Evolutionary conservation across 768 basidiomycete species (phyloP).

Genomic region (Suillus tomentosus): DNA sequence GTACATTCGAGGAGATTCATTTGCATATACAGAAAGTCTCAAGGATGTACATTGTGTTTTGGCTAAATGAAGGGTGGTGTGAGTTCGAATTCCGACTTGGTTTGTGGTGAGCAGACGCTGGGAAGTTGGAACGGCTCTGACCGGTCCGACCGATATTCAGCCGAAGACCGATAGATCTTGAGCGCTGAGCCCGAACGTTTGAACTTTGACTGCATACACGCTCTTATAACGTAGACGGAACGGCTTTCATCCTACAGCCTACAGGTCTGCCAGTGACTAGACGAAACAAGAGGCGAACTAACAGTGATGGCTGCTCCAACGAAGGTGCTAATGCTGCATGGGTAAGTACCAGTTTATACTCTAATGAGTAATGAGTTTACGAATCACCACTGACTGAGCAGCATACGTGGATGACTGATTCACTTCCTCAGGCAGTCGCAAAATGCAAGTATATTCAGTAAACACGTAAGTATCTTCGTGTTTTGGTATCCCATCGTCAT

Average conservation of each 20-base stretch:
- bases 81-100: not conserved
- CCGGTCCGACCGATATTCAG: not conserved
- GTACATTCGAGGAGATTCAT: not conserved
- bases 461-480: slow-evolving; percentile 50
- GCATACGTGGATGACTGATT: slow-evolving; percentile 12
- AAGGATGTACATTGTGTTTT: not conserved
- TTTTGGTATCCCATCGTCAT: not conserved
- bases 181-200: not conserved
- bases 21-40: slow-evolving; percentile 1
- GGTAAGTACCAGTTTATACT: slow-evolving; percentile 29
- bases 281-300: not conserved
- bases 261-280: not conserved
- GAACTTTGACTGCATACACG: not conserved
- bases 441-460: slow-evolving; percentile 70
- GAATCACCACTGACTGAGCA: not conserved
- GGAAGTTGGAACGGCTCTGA: not conserved
- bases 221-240: not conserved
- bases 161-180: too few relatives aligned
- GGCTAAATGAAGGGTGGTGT: slow-evolving; percentile 3
- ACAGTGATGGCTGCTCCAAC: slow-evolving; percentile 25
- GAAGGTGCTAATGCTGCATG: slow-evolving; percentile 49
- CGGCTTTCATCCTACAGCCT: not conserved
- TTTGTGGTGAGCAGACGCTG: not conserved
- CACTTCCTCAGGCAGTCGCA: slow-evolving; percentile 59
- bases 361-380: not conserved